These are phyloP conservation scores for Backusella mclennaniae DNA, from an alignment of 192 early-diverging fungal genomes.

Conservation along the genomic window DNA sequence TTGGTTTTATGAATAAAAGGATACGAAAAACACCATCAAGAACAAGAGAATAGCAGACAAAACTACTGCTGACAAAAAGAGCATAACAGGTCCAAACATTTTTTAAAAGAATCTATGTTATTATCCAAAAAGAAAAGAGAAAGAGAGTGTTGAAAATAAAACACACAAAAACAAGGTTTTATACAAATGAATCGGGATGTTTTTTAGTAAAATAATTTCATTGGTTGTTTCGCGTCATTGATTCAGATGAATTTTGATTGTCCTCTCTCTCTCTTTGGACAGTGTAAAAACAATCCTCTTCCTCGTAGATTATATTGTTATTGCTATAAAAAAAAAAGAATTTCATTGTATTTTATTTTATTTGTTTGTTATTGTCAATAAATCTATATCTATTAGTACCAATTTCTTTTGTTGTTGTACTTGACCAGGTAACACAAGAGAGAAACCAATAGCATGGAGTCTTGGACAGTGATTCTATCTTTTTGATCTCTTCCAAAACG, in stretches of 20 bases:
- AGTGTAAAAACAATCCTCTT: background rate
- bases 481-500: background rate
- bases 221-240: background rate
- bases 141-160: no score
- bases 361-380: background rate
- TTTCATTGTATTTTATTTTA: background rate
- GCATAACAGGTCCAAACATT: slow-evolving; percentile 56
- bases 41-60: slow-evolving; percentile 88
- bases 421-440: background rate
- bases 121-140: no score
- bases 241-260: background rate
- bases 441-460: background rate
- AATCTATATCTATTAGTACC: background rate
- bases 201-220: background rate
- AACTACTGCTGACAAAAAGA: slow-evolving; percentile 87
- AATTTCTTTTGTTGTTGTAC: background rate
- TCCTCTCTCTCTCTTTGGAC: background rate
- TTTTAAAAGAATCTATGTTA: background rate
- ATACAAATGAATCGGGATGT: background rate
- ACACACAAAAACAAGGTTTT: no score
- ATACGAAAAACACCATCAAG: slow-evolving; percentile 89
- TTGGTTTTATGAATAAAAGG: slow-evolving; percentile 11
- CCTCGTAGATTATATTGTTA: background rate
- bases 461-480: background rate
- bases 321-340: background rate